Conservation (phyloP, 352 stramenopile genomes). For the Blastocystis sp. region DNA sequence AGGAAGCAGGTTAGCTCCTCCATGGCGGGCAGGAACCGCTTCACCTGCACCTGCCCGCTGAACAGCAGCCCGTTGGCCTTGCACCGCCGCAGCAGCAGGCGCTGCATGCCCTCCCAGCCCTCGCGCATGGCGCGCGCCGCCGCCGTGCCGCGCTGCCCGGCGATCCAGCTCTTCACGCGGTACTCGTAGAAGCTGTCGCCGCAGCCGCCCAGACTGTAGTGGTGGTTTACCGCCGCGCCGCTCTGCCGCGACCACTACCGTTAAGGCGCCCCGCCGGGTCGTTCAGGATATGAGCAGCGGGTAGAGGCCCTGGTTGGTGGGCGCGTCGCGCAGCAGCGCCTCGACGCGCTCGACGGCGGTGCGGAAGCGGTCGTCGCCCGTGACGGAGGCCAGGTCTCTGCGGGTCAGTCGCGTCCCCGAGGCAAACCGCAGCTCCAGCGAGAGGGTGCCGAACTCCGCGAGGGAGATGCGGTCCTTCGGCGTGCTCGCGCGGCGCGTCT, state of each 20-base stretch:
- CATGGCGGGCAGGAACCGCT: slow-evolving; percentile 62
- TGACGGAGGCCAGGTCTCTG: slow-evolving; percentile 78
- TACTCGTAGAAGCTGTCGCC: slow-evolving; percentile 87
- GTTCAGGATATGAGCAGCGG: slow-evolving; percentile 49
- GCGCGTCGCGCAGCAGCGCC: background rate
- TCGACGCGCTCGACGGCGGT: slow-evolving; percentile 73
- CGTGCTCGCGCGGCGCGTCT: slow-evolving; percentile 68
- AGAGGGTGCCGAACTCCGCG: slow-evolving; percentile 81
- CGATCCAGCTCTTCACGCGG: slow-evolving; percentile 82
- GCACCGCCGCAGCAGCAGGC: slow-evolving; percentile 76
- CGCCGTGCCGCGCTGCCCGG: slow-evolving; percentile 75
- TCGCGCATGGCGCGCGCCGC: slow-evolving; percentile 78
- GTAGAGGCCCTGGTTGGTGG: slow-evolving; percentile 24
- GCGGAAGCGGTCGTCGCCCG: slow-evolving; percentile 78
- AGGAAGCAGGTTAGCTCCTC: slow-evolving; percentile 76
- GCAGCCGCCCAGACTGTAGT: slow-evolving; percentile 77
- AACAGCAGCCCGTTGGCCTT: slow-evolving; percentile 76
- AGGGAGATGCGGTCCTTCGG: slow-evolving; percentile 71
- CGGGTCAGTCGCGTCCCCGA: background rate
- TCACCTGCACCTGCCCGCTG: slow-evolving; percentile 71
- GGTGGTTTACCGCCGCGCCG: slow-evolving; percentile 20
- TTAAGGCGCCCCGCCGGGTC: background rate
- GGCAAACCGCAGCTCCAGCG: slow-evolving; percentile 78
- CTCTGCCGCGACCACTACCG: slow-evolving; percentile 38
- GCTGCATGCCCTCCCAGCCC: slow-evolving; percentile 77